Conservation (phyloP, 495 filamentous ascomycete genomes). For the Xylaria acuta region DNA sequence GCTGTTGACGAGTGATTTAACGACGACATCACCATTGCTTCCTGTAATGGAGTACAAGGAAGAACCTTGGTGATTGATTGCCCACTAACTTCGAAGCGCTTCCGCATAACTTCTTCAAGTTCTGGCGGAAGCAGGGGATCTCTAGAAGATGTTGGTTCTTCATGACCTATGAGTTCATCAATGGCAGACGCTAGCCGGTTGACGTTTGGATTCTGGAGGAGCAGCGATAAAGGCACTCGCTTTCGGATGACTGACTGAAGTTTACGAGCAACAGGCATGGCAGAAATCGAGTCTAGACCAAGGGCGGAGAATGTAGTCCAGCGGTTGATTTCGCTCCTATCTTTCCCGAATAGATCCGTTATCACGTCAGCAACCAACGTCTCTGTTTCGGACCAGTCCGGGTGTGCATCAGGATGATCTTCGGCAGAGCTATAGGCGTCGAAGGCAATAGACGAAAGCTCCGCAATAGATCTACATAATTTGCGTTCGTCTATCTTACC, state of each 20-base stretch:
- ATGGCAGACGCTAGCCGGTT: conserved; percentile 55
- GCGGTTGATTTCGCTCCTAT: conserved; percentile 61
- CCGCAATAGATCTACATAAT: conserved; percentile 44
- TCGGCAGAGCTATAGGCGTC: conserved; percentile 31
- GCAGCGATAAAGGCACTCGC: conserved; percentile 63
- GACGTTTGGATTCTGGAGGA: conserved; percentile 68
- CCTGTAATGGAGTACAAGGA: conserved; percentile 82
- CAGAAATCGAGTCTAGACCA: conserved; percentile 82
- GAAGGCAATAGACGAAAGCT: conserved; percentile 24
- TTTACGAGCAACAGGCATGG: conserved; percentile 67
- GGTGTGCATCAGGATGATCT: conserved; percentile 42
- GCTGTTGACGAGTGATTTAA: background rate
- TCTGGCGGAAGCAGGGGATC: conserved; percentile 45
- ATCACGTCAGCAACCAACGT: conserved; percentile 55
- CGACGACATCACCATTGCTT: conserved; percentile 75
- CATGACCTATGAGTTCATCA: background rate
- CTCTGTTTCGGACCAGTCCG: conserved; percentile 59
- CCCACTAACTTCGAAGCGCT: conserved; percentile 42
- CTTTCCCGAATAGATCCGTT: conserved; percentile 48
- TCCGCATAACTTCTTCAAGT: conserved; percentile 41
- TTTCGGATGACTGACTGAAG: conserved; percentile 50
- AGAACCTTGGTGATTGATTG: conserved; percentile 59
- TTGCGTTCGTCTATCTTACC: conserved; percentile 65
- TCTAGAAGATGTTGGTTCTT: conserved; percentile 18
- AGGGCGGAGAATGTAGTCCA: conserved; percentile 58